Conservation (phyloP, 2,329 filamentous ascomycete species). For the Boeremia exigua region DNA sequence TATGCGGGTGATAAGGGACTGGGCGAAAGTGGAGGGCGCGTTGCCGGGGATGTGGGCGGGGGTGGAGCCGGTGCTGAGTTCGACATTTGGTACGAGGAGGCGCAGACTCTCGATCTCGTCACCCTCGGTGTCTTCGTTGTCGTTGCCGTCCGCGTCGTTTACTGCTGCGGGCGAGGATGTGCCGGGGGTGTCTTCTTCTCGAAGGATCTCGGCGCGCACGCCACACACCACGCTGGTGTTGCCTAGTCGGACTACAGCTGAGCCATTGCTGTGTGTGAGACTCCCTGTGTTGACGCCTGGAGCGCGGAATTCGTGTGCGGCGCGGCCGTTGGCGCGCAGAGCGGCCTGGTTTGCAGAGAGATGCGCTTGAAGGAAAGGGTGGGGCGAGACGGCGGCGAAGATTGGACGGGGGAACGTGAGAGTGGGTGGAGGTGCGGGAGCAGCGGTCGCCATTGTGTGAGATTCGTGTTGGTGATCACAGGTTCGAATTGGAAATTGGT, state of each 20-base stretch:
- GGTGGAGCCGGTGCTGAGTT: constrained; percentile 87
- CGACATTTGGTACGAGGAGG: constrained; percentile 90
- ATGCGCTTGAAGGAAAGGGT: constrained; percentile 88
- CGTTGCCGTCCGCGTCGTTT: constrained; percentile 17
- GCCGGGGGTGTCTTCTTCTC: constrained; percentile 74
- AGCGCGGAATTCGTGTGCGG: constrained; percentile 70
- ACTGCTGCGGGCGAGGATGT: constrained; percentile 50
- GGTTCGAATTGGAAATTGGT: not conserved
- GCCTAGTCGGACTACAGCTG: constrained; percentile 83
- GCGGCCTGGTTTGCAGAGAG: constrained; percentile 69
- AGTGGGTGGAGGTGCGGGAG: constrained; percentile 30
- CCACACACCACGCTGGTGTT: constrained; percentile 96
- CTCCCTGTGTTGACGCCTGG: constrained; percentile 83
- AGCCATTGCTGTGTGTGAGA: constrained; percentile 87
- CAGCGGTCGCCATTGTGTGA: constrained; percentile 30
- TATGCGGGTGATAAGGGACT: constrained; percentile 82
- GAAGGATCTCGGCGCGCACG: constrained; percentile 83
- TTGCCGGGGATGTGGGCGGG: constrained; percentile 84
- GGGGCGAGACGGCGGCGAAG: constrained; percentile 88
- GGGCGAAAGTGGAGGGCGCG: constrained; percentile 78
- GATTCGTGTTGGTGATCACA: not conserved
- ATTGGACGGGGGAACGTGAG: constrained; percentile 68
- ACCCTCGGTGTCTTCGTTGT: constrained; percentile 26
- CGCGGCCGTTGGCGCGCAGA: constrained; percentile 81
- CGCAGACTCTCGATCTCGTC: constrained; percentile 60